phyloP scores from a whole-genome alignment of 2,329 filamentous ascomycete species.

The Trichoderma guizhouense region DNA sequence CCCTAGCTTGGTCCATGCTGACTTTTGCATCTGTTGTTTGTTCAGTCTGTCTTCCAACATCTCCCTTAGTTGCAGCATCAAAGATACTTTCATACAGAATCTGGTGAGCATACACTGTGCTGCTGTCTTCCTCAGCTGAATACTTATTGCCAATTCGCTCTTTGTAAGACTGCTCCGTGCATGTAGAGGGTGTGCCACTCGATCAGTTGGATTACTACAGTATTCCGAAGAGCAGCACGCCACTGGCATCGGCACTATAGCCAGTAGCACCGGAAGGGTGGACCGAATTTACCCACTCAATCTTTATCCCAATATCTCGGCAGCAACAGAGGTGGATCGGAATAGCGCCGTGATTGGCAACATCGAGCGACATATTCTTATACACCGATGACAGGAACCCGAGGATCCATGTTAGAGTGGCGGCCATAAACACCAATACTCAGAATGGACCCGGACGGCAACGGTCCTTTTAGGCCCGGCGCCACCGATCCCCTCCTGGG shows the following conservation, averaged over 20 bases:
- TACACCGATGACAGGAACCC: not conserved
- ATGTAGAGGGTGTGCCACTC: not conserved
- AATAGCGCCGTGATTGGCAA: not conserved
- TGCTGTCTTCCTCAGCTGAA: not conserved
- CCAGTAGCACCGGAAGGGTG: not conserved
- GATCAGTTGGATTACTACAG: not conserved
- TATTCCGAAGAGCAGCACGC: not conserved
- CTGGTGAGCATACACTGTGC: not conserved
- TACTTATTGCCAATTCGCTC: not conserved
- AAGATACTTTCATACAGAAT: not conserved
- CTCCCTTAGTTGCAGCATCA: not conserved
- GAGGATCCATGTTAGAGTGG: not conserved
- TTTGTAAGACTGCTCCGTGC: not conserved
- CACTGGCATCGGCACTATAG: not conserved
- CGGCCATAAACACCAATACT: not conserved
- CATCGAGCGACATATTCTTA: not conserved
- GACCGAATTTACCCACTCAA: not conserved
- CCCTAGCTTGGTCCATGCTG: not conserved
- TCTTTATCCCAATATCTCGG: not conserved
- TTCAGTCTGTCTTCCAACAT: not conserved
- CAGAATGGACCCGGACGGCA: not conserved
- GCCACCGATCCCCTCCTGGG: slow-evolving; percentile 2
- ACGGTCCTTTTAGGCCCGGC: not conserved
- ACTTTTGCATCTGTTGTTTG: not conserved
- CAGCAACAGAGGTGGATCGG: not conserved